phyloP scores from a whole-genome alignment of 805 yeast genomes.

The Candida boleticola region DNA sequence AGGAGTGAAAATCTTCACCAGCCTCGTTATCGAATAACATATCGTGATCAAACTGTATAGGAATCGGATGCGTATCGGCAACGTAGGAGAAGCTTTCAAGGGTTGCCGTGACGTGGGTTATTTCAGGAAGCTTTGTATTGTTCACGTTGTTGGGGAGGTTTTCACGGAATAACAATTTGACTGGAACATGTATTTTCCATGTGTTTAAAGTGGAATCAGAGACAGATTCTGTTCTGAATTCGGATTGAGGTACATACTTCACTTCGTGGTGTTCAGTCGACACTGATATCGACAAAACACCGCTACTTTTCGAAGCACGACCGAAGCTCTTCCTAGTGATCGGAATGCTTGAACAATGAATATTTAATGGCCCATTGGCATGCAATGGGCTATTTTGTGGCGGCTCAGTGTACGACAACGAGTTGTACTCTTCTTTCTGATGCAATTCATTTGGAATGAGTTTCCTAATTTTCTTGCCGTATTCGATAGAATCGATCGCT shows the following conservation, averaged over 20 bases:
- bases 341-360: neutral
- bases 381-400: too few species aligned
- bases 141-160: neutral
- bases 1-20: neutral
- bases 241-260: conserved; percentile 22
- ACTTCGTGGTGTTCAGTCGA: neutral
- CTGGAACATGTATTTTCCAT: conserved; percentile 28
- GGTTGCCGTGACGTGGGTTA: conserved; percentile 1
- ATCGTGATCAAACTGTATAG: conserved; percentile 19
- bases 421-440: neutral
- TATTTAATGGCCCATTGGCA: neutral
- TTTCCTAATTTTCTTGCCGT: neutral
- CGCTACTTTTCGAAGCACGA: conserved; percentile 6
- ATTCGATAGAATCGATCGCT: neutral
- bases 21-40: conserved; percentile 14
- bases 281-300: conserved; percentile 5
- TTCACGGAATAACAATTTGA: conserved; percentile 13
- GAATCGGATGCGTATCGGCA: conserved; percentile 8
- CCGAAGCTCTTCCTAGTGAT: conserved; percentile 4
- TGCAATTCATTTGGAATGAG: neutral
- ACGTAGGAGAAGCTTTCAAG: conserved; percentile 1
- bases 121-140: conserved; percentile 4
- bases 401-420: neutral
- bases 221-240: conserved; percentile 10
- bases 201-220: conserved; percentile 5